Base-by-base conservation (phyloP, 257 asterid species). In the Salvia rosmarinus region DNA sequence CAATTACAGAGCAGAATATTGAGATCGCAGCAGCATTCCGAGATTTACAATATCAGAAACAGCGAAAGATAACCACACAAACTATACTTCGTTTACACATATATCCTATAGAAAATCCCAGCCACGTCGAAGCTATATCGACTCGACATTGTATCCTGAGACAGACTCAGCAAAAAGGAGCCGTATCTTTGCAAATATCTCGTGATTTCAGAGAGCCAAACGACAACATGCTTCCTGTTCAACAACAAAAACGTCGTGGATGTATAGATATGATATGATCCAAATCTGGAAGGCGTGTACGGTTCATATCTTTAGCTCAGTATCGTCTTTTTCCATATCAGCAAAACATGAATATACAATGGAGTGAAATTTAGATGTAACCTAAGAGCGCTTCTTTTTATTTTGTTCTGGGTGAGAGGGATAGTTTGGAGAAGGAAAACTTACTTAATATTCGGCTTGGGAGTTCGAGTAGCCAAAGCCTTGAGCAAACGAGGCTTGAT, bases 381-480 rank as follows among this genome's bases (percentile, higher is more conserved):
- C n/a, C 10, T 43, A 21, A 42, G 51, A 30, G 37, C 7, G 10
- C 40, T 19, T 35, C 16, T 8, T 54, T 54, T 42, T 1, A 21
- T 12, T 12, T 32, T 34, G 6, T 19, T 17, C n/a, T 16, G 46
- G 21, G 42, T 7, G 2, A 39, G 9, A 47, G 57, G 44, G 49
- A 0, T 20, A 25, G 17, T 5, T 16, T 20, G 51, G 39, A 35
- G 46, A 35, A 64, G 43, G 73, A 56, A 34, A 78, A 51, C 87
- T 76, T 59, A 84, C 93, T 76, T 73, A 67, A 35, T 56, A 77
- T 81, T 85, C 85, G 46, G 83, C 77, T 59, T 85, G 87, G 64
- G 86, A 83, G 81, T 83, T 81, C 64, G 86, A 78, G 77, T 82
- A 86, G 82, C 70, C 66, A 56, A 85, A 65, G 77, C 85, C 84